Evolutionary conservation across 305 asterid genomes (phyloP).

Genomic region (Petunia hybrid): DNA sequence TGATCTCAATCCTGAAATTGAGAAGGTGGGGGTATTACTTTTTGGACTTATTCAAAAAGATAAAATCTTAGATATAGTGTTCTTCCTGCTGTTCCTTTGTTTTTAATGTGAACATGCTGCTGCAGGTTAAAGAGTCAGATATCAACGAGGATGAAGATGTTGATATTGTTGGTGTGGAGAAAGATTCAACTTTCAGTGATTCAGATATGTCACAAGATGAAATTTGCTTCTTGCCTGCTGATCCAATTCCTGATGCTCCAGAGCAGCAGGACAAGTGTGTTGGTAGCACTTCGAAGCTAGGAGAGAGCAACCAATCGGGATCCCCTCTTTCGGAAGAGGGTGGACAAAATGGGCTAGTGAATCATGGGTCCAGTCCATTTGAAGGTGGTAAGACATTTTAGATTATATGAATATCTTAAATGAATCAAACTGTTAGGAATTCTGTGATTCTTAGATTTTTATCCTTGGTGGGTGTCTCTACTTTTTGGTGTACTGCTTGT

Average conservation of each 20-base stretch:
- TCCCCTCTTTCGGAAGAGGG: constrained; percentile 83
- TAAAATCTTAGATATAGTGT: background rate
- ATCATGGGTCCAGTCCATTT: constrained; percentile 67
- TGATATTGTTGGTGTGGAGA: constrained; percentile 69
- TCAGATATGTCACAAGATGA: constrained; percentile 85
- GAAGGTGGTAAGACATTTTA: constrained; percentile 57
- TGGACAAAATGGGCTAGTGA: constrained; percentile 70
- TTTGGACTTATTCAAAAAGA: constrained; percentile 30
- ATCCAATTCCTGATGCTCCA: constrained; percentile 72
- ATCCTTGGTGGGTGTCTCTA: background rate
- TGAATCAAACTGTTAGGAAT: constrained; percentile 26
- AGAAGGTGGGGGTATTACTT: constrained; percentile 51
- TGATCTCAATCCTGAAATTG: constrained; percentile 79
- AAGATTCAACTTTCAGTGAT: constrained; percentile 85
- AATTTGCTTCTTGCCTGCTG: constrained; percentile 77
- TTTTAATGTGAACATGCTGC: constrained; percentile 32
- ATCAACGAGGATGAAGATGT: constrained; percentile 78
- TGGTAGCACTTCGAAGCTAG: constrained; percentile 62
- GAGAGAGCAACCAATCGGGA: constrained; percentile 69
- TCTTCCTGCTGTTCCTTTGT: constrained; percentile 23
- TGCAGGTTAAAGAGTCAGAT: constrained; percentile 74
- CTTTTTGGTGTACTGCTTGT: background rate
- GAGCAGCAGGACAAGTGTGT: constrained; percentile 71
- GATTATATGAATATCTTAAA: background rate
- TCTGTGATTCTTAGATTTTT: constrained; percentile 31